Percentiles rank a stretch among this genome's conserved stretches.
Evolutionary conservation across 2,329 filamentous ascomycete species (phyloP).

Genomic region (Ceratocystis smalleyi): DNA sequence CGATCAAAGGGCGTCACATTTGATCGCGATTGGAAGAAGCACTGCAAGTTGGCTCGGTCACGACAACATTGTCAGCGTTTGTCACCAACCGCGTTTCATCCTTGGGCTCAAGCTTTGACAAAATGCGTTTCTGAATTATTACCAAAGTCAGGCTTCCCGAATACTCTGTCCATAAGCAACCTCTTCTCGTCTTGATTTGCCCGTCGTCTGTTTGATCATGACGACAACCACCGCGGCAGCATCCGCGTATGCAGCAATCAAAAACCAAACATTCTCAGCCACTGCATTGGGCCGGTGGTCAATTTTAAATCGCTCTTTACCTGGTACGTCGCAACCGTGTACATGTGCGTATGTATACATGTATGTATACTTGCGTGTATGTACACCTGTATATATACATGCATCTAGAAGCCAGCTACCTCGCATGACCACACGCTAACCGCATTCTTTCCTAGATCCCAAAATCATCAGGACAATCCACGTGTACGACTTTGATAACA

Average conservation of each 20-base stretch:
- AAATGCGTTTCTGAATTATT: too few species aligned
- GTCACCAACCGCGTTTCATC: too few species aligned
- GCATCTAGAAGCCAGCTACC: too few species aligned
- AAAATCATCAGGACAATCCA: constrained; percentile 65
- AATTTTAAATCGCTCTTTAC: constrained; percentile 10
- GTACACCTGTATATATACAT: too few species aligned
- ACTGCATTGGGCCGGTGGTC: constrained; percentile 16
- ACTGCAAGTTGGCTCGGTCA: background rate
- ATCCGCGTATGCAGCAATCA: constrained; percentile 14
- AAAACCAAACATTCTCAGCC: constrained; percentile 13
- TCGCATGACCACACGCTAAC: too few species aligned
- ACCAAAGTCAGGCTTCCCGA: too few species aligned
- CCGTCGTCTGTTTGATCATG: background rate
- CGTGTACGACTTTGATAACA: constrained; percentile 97
- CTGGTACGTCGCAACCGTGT: background rate
- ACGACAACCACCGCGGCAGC: background rate
- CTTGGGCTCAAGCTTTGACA: too few species aligned
- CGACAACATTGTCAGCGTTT: background rate
- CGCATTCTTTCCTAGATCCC: constrained; percentile 29
- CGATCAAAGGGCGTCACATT: background rate
- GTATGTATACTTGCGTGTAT: too few species aligned
- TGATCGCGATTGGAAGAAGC: background rate
- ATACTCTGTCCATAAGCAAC: background rate
- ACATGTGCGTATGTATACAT: too few species aligned
- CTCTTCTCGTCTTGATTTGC: background rate